A percentile compares a stretch with the other conserved stretches of the same genome.
Conservation (phyloP, 1,139 yeast genomes). For the Kurtzmaniella quercitrusa region DNA sequence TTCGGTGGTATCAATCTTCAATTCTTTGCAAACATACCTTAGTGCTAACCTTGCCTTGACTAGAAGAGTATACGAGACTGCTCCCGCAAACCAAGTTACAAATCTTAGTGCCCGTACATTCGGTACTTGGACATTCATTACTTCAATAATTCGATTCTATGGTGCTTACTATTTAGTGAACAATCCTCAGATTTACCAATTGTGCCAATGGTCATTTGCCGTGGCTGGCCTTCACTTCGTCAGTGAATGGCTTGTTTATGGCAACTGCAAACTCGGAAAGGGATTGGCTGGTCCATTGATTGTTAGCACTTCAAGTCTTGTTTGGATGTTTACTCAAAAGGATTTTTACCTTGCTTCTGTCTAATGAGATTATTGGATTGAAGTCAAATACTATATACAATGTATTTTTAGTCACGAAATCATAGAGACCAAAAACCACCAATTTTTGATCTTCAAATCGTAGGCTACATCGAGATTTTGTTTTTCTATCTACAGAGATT, state of each 20-base stretch:
- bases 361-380: no score
- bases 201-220: conserved; percentile 77
- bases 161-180: conserved; percentile 72
- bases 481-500: no score
- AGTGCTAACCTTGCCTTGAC: conserved; percentile 67
- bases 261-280: conserved; percentile 78
- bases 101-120: conserved; percentile 86
- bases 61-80: conserved; percentile 68
- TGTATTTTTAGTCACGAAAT: no score
- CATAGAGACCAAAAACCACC: no score
- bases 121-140: conserved; percentile 95
- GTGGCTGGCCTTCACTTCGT: conserved; percentile 84
- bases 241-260: conserved; percentile 75
- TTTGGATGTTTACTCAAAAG: conserved; percentile 60
- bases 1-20: conserved; percentile 85
- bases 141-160: conserved; percentile 79
- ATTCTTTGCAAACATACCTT: conserved; percentile 82
- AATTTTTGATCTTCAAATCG: no score
- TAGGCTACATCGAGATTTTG: no score
- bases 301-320: conserved; percentile 50
- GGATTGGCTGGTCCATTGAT: conserved; percentile 88
- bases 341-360: conserved; percentile 45
- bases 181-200: conserved; percentile 67
- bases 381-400: no score
- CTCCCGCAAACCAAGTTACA: conserved; percentile 59